Conservation (phyloP, 768 basidiomycete genomes). For the Tricholoma furcatifolium region DNA sequence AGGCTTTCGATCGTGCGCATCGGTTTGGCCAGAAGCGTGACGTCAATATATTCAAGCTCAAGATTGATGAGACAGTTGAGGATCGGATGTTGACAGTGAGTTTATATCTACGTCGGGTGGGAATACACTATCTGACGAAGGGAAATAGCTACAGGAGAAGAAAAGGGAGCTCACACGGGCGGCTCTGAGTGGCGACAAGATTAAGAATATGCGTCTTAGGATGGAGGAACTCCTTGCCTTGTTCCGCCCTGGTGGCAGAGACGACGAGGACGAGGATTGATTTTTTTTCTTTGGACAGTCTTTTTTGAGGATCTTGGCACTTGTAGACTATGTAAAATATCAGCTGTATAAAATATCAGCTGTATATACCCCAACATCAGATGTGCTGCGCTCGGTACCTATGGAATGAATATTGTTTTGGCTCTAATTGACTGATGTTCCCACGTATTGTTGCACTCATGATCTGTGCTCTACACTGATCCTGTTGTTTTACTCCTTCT, state of each 20-base stretch:
- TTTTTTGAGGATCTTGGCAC: background rate
- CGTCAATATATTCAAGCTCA: slow-evolving; percentile 89
- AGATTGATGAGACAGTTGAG: slow-evolving; percentile 84
- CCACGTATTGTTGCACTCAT: slow-evolving; percentile 19
- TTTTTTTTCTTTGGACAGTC: slow-evolving; percentile 2
- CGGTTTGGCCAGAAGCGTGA: slow-evolving; percentile 85
- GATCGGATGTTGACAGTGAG: slow-evolving; percentile 75
- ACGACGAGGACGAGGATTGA: slow-evolving; percentile 48
- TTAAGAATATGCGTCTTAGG: slow-evolving; percentile 81
- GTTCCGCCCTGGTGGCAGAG: slow-evolving; percentile 58
- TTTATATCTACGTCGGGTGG: background rate
- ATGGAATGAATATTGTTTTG: no score
- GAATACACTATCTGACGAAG: background rate
- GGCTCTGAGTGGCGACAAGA: slow-evolving; percentile 84
- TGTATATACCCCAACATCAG: background rate
- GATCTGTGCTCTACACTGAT: slow-evolving; percentile 16
- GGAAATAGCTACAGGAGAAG: slow-evolving; percentile 75
- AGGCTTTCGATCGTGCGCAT: slow-evolving; percentile 92
- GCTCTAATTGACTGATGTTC: no score
- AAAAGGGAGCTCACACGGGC: slow-evolving; percentile 85
- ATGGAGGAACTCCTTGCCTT: slow-evolving; percentile 84
- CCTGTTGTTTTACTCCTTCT: slow-evolving; percentile 5
- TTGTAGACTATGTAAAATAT: background rate
- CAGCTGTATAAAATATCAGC: background rate
- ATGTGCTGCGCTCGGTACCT: background rate